Evolutionary conservation across 1,284 basidiomycete genomes (phyloP).

Genomic region (Prillingera fragicola): DNA sequence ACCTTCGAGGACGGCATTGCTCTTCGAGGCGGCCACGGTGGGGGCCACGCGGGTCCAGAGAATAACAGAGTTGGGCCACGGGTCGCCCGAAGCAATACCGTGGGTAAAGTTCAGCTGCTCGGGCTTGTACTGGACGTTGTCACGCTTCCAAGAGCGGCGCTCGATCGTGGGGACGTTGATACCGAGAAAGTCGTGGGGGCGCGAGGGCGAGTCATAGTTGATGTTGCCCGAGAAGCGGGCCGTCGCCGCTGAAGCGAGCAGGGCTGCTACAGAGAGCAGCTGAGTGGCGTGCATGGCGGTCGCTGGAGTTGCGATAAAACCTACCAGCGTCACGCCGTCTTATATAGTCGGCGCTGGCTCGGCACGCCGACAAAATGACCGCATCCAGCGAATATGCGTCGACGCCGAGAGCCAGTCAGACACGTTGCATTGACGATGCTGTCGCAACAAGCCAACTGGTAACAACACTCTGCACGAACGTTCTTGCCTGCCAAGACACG

Average conservation of each 20-base stretch:
- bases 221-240: slow-evolving; percentile 1
- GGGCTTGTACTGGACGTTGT: slow-evolving; percentile 3
- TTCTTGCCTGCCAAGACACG: too few relatives aligned
- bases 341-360: too few relatives aligned
- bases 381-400: too few relatives aligned
- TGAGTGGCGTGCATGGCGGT: background rate
- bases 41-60: slow-evolving; percentile 23
- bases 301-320: too few relatives aligned
- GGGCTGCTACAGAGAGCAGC: too few relatives aligned
- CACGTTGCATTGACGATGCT: too few relatives aligned
- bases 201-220: slow-evolving; percentile 1
- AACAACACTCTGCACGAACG: too few relatives aligned
- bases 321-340: too few relatives aligned
- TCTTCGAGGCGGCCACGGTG: slow-evolving; percentile 9
- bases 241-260: background rate
- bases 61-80: slow-evolving; percentile 48
- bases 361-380: too few relatives aligned
- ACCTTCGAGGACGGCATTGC: background rate
- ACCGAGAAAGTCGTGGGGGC: background rate
- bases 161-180: background rate
- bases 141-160: slow-evolving; percentile 1
- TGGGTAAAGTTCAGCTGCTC: slow-evolving; percentile 19
- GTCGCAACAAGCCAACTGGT: too few relatives aligned
- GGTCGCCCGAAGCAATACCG: slow-evolving; percentile 18
- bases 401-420: too few relatives aligned